A percentile compares a stretch with the other conserved stretches of the same genome.
Conservation (phyloP, 352 stramenopile genomes). For the Pythium biforme region DNA sequence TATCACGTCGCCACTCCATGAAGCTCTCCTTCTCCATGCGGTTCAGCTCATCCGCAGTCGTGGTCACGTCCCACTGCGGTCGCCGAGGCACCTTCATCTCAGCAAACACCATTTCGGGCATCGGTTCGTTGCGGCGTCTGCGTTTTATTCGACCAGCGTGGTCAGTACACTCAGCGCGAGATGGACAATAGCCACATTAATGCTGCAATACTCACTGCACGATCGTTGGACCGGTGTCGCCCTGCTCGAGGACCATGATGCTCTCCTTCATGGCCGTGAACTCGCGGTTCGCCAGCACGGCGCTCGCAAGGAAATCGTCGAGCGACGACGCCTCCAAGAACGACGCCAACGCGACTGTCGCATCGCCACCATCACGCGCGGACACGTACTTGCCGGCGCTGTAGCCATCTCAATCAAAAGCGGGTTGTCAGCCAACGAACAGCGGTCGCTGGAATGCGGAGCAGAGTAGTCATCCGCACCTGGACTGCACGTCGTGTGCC, state of each 20-base stretch:
- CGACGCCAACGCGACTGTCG: constrained; percentile 75
- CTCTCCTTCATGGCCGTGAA: constrained; percentile 91
- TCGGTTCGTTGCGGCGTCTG: constrained; percentile 51
- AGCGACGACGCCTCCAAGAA: constrained; percentile 86
- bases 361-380: constrained; percentile 75
- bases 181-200: neutral
- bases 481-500: constrained; percentile 76
- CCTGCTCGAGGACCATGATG: constrained; percentile 77
- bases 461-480: constrained; percentile 25
- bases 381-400: constrained; percentile 85
- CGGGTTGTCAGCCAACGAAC: neutral
- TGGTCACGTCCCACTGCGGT: constrained; percentile 93
- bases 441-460: too few relatives aligned
- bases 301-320: constrained; percentile 93
- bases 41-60: constrained; percentile 96
- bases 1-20: constrained; percentile 95
- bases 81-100: constrained; percentile 96
- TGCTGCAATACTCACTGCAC: constrained; percentile 51
- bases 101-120: constrained; percentile 89
- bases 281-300: constrained; percentile 88
- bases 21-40: constrained; percentile 96
- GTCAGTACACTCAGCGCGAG: too few relatives aligned
- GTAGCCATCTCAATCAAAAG: neutral
- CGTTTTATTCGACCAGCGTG: too few relatives aligned
- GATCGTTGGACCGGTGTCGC: constrained; percentile 50